phyloP scores from a whole-genome alignment of 2,329 filamentous ascomycete genomes.

The Penicillium sp. region DNA sequence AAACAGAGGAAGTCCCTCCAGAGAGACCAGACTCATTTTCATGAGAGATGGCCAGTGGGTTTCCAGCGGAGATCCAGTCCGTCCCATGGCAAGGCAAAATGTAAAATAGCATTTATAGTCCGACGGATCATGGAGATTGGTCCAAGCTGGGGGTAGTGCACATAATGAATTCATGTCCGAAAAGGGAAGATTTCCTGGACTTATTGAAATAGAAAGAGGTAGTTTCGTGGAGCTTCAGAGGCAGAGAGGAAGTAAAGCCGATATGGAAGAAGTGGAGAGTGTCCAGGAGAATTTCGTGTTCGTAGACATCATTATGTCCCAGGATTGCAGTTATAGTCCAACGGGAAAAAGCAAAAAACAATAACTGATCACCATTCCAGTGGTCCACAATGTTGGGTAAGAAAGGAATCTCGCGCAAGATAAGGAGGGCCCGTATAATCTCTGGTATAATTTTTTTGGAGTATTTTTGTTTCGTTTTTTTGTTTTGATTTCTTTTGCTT shows the following conservation, averaged over 20 bases:
- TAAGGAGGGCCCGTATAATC: constrained; percentile 3
- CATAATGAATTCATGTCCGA: constrained; percentile 6
- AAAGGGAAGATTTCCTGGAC: constrained; percentile 5
- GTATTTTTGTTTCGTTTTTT: constrained; percentile 5
- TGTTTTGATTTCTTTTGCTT: constrained; percentile 26
- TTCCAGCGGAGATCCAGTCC: constrained; percentile 16
- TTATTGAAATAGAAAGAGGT: neutral
- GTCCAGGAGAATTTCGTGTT: constrained; percentile 13
- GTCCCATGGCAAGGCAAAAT: constrained; percentile 15
- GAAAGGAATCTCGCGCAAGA: constrained; percentile 17
- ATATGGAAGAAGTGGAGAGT: constrained; percentile 2
- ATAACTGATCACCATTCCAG: constrained; percentile 16
- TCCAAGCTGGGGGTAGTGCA: neutral
- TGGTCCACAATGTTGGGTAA: constrained; percentile 13
- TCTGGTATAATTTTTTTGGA: constrained; percentile 12
- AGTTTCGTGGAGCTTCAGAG: constrained; percentile 2
- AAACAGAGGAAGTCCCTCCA: constrained; percentile 15
- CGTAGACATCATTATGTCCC: constrained; percentile 22
- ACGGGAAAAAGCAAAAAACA: constrained; percentile 5
- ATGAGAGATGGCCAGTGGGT: constrained; percentile 6
- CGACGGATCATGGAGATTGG: constrained; percentile 9
- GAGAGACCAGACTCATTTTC: constrained; percentile 7
- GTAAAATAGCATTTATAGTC: constrained; percentile 6
- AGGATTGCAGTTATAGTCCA: constrained; percentile 18
- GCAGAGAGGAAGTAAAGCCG: constrained; percentile 3